Base-by-base conservation (phyloP, 2,329 filamentous ascomycete species). In the Talaromyces verruculosus region DNA sequence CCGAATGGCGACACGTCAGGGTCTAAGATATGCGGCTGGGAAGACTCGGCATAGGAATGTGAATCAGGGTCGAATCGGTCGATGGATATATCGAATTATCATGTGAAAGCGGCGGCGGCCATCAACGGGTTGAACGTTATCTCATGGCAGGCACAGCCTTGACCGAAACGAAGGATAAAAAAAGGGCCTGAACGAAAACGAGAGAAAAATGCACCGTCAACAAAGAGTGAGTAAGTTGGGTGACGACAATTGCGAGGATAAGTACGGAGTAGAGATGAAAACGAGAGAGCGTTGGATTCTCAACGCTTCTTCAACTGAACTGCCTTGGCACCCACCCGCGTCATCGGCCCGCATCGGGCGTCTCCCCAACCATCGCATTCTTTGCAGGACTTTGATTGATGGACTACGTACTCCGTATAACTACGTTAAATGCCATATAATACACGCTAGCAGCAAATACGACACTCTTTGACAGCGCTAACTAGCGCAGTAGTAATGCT, bases 331-430 rank as follows among this genome's bases (percentile, higher is more conserved):
- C 57, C 57, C 57, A 57, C 53, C 64, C 47, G 64, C 64, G 51
- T 63, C 65, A 66, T 63, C 61, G 65, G 61, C 65, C 64, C 64
- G 64, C 64, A 53, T 43, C 51, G 51, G 61, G 58, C 28, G 33
- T 45, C 39, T 25, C 41, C 65, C 64, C 64, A 66, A 66, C 65
- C 65, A 59, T 41, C 35, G 15, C 1, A 11, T 33, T 60, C 8
- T 6, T 35, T 5, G 33, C 33, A 35, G 33, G 33, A 35, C 13
- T 17, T 8, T 8, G 7, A 35, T 3, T 37, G 35, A 30, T 22
- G 25, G 30, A 53, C 49, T 33, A 53, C 45, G 45, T 28, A 30
- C 30, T 30, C 2, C 25, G 25, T 25, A 25, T 25, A 33, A 33
- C 30, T 33, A 33, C 28, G 17, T 30, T 8, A 17, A 28, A 17